phyloP scores from a whole-genome alignment of 106 monocot species.

The Dioscorea dumetorum region DNA sequence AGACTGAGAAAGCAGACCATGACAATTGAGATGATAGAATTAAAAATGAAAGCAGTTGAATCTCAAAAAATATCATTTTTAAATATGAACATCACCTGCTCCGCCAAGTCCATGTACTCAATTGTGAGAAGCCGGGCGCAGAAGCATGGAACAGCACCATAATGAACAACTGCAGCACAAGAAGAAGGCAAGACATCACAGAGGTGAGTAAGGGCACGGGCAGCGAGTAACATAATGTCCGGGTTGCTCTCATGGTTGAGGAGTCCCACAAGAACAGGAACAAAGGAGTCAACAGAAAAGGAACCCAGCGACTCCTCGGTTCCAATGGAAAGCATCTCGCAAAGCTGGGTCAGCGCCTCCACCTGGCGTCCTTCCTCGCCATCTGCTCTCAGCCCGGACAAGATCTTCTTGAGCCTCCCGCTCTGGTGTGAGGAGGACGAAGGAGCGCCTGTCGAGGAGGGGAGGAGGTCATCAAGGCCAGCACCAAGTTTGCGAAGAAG shows the following conservation, averaged over 20 bases:
- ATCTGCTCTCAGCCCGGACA: conserved; percentile 69
- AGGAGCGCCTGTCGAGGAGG: conserved; percentile 46
- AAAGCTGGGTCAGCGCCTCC: conserved; percentile 89
- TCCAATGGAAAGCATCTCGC: conserved; percentile 92
- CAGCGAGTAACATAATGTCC: conserved; percentile 94
- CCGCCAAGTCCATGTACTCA: conserved; percentile 98
- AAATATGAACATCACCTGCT: conserved; percentile 45
- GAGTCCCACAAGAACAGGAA: conserved; percentile 85
- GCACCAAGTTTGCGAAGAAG: conserved; percentile 89
- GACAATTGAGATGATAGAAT: neutral
- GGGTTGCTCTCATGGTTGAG: conserved; percentile 85
- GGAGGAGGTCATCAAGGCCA: conserved; percentile 86
- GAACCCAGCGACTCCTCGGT: conserved; percentile 86
- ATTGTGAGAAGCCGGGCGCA: conserved; percentile 84
- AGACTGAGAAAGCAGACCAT: conserved; percentile 41
- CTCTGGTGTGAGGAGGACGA: conserved; percentile 48
- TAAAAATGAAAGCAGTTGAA: neutral
- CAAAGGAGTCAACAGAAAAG: conserved; percentile 93
- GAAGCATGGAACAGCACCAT: conserved; percentile 87
- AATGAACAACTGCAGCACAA: conserved; percentile 89
- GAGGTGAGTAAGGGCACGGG: conserved; percentile 82
- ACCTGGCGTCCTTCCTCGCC: conserved; percentile 91
- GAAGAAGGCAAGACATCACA: conserved; percentile 90
- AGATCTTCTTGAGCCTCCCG: conserved; percentile 77
- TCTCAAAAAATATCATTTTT: neutral